Base-by-base conservation (phyloP, 2,329 filamentous ascomycete genomes). In the Lasiodiplodia hormozganensis region DNA sequence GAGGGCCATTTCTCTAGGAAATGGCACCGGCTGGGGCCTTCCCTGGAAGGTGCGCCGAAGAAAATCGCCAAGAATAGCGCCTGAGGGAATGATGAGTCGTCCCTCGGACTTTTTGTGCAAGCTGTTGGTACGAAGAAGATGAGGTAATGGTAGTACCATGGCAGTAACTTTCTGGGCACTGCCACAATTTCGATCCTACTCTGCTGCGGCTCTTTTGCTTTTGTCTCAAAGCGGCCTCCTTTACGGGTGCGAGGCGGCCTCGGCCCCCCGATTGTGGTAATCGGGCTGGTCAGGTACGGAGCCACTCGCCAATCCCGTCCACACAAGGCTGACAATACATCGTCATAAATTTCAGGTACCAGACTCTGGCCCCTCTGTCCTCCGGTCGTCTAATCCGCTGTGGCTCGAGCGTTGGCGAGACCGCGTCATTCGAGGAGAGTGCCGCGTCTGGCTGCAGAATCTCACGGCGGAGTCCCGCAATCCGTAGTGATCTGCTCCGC, bases 61-160 rank as follows among this genome's bases (percentile, higher is more conserved):
- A n/a, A 18, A 3, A 12, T 4, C 36, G 16, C 58, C 47, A 36
- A 51, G 38, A 49, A 64, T 52, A 64, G 43, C 2, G 43, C 18
- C 14, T 28, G 18, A 36, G 40, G 58, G n/a, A 21, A 36, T 23
- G 58, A 51, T 52, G 58, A 62, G 43, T 52, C 43, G 40, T 34
- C 28, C 40, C 14, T n/a, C 23, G 14, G 18, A 0, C 23, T 18
- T n/a, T 31, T 47, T 64, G 60, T 64, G 60, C 60, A 31, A 64
- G 60, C 60, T 52, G 60, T 52, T 52, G 43, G 47, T 64, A 38
- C 47, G 60, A 49, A n/a, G 16, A 43, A 62, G 60, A 64, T 64
- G 60, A 64, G 60, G 60, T 64, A 11, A 64, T 64, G n/a, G 60
- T 64, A 18, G 60, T 25, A 64, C 60, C 60, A 52, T 31, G n/a